Conservation (phyloP, 768 basidiomycete species). For the Lentinula aciculospora region DNA sequence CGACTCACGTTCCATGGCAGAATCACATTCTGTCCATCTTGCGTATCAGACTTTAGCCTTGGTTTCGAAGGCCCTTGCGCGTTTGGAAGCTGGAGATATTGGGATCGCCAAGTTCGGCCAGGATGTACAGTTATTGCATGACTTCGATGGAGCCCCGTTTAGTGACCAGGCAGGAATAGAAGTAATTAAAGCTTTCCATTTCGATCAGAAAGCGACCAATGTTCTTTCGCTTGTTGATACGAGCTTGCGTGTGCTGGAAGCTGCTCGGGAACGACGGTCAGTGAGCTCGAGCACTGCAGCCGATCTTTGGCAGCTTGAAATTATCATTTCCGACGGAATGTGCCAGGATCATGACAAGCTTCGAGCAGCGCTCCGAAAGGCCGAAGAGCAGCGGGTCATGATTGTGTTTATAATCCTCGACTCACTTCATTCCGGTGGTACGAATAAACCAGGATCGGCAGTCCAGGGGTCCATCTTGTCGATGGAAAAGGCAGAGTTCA, state of each 20-base stretch:
- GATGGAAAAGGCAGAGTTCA: conserved; percentile 90
- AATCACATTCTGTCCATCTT: conserved; percentile 86
- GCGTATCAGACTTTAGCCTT: conserved; percentile 92
- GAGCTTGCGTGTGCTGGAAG: conserved; percentile 68
- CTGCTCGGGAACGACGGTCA: conserved; percentile 64
- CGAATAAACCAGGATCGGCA: conserved; percentile 6
- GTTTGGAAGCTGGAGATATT: conserved; percentile 94
- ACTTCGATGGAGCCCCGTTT: conserved; percentile 77
- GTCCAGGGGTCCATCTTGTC: conserved; percentile 76
- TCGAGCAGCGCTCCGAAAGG: conserved; percentile 72
- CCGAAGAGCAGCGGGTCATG: conserved; percentile 88
- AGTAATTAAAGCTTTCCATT: conserved; percentile 81
- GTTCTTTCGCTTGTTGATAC: conserved; percentile 78
- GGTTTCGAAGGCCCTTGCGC: conserved; percentile 84
- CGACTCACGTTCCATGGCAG: conserved; percentile 96
- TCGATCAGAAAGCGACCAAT: conserved; percentile 86
- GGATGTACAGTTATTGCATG: conserved; percentile 81
- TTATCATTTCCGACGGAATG: conserved; percentile 99
- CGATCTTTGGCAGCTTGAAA: conserved; percentile 95
- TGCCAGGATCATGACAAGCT: conserved; percentile 93
- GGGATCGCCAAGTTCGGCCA: conserved; percentile 90
- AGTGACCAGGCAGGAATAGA: conserved; percentile 76
- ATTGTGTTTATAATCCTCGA: conserved; percentile 96
- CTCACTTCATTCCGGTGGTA: conserved; percentile 57
- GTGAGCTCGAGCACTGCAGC: conserved; percentile 58